Conservation (phyloP, 2,329 filamentous ascomycete species). For the Colletotrichum sp. region DNA sequence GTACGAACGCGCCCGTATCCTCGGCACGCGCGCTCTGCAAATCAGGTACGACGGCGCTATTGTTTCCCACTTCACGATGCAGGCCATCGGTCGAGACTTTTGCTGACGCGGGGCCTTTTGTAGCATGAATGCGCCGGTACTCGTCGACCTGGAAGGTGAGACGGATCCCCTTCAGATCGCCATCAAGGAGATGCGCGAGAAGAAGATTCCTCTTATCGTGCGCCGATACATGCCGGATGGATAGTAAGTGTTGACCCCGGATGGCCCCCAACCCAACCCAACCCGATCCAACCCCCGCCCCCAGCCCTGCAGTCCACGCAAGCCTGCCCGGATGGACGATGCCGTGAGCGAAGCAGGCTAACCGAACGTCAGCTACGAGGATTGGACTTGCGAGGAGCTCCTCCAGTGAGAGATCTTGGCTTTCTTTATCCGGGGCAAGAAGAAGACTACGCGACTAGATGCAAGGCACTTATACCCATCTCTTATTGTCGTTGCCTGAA, state of each 20-base stretch:
- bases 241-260: conserved; percentile 67
- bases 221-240: conserved; percentile 95
- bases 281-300: not conserved
- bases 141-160: conserved; percentile 96
- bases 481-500: conserved; percentile 15
- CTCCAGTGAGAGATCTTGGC: conserved; percentile 53
- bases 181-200: conserved; percentile 95
- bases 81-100: not conserved
- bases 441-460: conserved; percentile 15
- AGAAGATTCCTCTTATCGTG: conserved; percentile 97
- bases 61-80: not conserved
- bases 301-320: not conserved
- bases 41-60: conserved; percentile 73
- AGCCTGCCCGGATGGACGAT: not conserved
- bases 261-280: not conserved
- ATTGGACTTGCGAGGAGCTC: conserved; percentile 98
- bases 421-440: not conserved
- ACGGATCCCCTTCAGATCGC: conserved; percentile 97
- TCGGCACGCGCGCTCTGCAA: conserved; percentile 92
- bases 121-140: conserved; percentile 96
- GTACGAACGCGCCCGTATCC: conserved; percentile 92
- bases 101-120: conserved; percentile 18
- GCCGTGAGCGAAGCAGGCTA: conserved; percentile 21
- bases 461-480: conserved; percentile 19
- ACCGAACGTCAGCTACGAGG: conserved; percentile 77